A percentile compares a stretch with the other conserved stretches of the same genome.
phyloP scores from a whole-genome alignment of 129 eudicot species.

The Tanacetum coccineum region DNA sequence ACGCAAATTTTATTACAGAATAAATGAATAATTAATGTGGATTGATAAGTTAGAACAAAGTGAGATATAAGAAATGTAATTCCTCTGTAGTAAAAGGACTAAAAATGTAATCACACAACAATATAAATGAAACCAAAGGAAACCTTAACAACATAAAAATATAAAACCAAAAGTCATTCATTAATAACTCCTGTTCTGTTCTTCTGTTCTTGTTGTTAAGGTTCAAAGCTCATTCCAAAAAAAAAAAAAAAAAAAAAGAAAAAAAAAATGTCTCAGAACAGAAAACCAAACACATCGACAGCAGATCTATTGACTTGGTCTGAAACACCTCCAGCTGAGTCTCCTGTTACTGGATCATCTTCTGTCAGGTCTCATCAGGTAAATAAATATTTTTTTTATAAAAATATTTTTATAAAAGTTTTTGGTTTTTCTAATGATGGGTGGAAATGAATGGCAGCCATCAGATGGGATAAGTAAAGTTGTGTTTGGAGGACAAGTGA shows the following conservation, averaged over 20 bases:
- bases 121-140: slow-evolving; percentile 15
- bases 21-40: no score
- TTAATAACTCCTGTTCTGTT: no score
- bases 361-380: slow-evolving; percentile 68
- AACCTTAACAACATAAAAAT: no score
- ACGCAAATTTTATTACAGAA: no score
- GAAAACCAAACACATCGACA: slow-evolving; percentile 37
- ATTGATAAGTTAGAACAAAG: no score
- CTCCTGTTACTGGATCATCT: slow-evolving; percentile 40
- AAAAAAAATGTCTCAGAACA: no score
- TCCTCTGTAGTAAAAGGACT: background rate
- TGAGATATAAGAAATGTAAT: no score
- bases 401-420: background rate
- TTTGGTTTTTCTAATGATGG: no score
- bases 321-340: slow-evolving; percentile 64
- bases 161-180: no score
- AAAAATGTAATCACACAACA: background rate
- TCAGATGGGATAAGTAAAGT: slow-evolving; percentile 96
- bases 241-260: no score
- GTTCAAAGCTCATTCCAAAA: no score
- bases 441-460: slow-evolving; percentile 44
- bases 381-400: background rate
- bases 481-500: slow-evolving; percentile 97
- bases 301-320: slow-evolving; percentile 99
- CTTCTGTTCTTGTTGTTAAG: no score